Evolutionary conservation across 306 rosid genomes (phyloP), one percentile per base, ranked within the genome.

Genomic region (Gastrolobium bilobum): DNA sequence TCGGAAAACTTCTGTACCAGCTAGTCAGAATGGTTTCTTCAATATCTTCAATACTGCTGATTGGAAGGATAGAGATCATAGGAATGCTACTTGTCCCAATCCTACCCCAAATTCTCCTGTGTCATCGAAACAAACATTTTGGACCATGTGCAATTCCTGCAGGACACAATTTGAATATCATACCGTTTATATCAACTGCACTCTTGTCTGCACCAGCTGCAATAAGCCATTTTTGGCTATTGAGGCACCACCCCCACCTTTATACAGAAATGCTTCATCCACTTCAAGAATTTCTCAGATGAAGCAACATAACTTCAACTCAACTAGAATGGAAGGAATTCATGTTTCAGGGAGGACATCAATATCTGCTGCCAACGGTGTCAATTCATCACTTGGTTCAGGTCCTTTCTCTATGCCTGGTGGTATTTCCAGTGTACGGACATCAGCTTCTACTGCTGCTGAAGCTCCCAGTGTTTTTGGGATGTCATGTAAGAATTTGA

Each of bases 101-200:
- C 79, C 87, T 48, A 47, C 76, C 64, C 50, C 83, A 15, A 37
- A 74, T 11, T 26, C 83, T 40, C 75, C 88, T 13, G 46, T 39
- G 68, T 57, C 53, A 11, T 37, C 33, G 60, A 86, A 76, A 58
- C 59, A 26, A 14, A 88, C 99, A 43, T 92, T 94, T 83, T 94
- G 99, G 99, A 92, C 97, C 10, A 10, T 44, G 7, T 94, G 99
- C 70, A 53, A 20, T 71, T 56, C 67, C 66, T 92, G 97, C 89
- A 79, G 10, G 68, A 76, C 86, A 60, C 80, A 86, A 35, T 89
- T 83, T 84, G 92, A 94, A 88, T 94, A 89, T 70, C 78, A 39
- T 54, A 70, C 73, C 68, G 30, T 11, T 34, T 82, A 81, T 82
- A 69, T 68, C 42, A 85, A 84, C 73, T 31, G 64, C 81, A 68